These are phyloP conservation scores for Pharnaceum exiguum DNA, from an alignment of 148 eudicot species.

Conservation along the genomic window DNA sequence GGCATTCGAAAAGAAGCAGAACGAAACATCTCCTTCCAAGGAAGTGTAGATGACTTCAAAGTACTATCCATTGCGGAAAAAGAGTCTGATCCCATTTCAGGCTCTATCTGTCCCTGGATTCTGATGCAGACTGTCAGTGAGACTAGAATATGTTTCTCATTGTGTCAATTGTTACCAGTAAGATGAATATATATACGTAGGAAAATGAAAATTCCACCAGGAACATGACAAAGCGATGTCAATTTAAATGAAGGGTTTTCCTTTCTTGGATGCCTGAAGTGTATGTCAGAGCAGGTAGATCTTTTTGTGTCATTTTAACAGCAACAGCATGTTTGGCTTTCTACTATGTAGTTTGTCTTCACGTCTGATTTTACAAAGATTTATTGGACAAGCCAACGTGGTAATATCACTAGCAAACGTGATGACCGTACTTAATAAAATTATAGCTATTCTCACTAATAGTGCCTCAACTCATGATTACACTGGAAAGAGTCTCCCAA, in stretches of 20 bases:
- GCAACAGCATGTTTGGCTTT: no score
- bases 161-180: not conserved
- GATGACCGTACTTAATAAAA: no score
- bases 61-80: not conserved
- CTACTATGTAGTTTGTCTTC: no score
- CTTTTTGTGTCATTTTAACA: no score
- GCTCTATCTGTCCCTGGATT: not conserved
- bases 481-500: no score
- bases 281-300: slow-evolving; percentile 10
- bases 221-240: not conserved
- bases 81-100: not conserved
- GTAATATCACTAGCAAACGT: no score
- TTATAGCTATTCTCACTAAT: no score
- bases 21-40: slow-evolving; percentile 30
- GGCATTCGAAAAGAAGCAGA: slow-evolving; percentile 28
- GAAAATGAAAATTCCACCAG: not conserved
- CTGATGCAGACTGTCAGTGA: not conserved
- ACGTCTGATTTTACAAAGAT: no score
- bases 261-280: not conserved
- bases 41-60: not conserved
- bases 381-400: no score
- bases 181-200: not conserved
- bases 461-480: no score
- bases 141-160: not conserved
- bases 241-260: not conserved